These are phyloP conservation scores for Suillus subaureus DNA, from an alignment of 768 basidiomycete species.

Conservation along the genomic window DNA sequence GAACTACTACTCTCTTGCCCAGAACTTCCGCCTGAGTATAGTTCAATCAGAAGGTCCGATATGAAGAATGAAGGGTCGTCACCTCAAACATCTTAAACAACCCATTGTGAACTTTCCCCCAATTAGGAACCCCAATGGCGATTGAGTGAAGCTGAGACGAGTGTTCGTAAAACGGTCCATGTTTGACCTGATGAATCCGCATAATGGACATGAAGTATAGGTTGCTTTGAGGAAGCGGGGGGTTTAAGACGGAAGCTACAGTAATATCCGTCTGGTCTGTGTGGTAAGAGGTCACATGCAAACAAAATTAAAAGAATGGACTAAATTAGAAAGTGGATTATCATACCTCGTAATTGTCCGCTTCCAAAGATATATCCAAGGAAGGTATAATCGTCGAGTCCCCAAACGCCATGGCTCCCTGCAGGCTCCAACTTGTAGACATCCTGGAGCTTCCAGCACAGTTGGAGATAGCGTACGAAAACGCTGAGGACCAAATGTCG, in stretches of 20 bases:
- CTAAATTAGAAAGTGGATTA: conserved; percentile 14
- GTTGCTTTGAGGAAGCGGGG: conserved; percentile 64
- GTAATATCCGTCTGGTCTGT: conserved; percentile 66
- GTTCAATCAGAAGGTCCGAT: conserved; percentile 10
- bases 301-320: not conserved
- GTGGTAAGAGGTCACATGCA: conserved; percentile 8
- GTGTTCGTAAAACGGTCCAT: conserved; percentile 90
- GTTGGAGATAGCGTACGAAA: conserved; percentile 74
- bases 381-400: conserved; percentile 89
- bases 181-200: conserved; percentile 80
- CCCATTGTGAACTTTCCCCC: conserved; percentile 89
- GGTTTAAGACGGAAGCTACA: conserved; percentile 63
- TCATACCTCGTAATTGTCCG: conserved; percentile 78
- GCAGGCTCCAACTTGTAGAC: conserved; percentile 92
- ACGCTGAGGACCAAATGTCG: conserved; percentile 58
- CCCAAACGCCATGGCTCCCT: conserved; percentile 98
- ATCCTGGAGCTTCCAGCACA: conserved; percentile 88
- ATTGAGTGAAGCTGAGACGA: conserved; percentile 89
- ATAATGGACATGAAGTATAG: conserved; percentile 79
- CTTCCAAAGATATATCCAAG: conserved; percentile 91
- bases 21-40: conserved; percentile 78
- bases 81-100: conserved; percentile 96
- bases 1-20: conserved; percentile 93
- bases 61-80: conserved; percentile 24
- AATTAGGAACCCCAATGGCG: conserved; percentile 84